Evolutionary conservation across 805 yeast genomes (phyloP).

Genomic region (Martiniozyma abietophila): DNA sequence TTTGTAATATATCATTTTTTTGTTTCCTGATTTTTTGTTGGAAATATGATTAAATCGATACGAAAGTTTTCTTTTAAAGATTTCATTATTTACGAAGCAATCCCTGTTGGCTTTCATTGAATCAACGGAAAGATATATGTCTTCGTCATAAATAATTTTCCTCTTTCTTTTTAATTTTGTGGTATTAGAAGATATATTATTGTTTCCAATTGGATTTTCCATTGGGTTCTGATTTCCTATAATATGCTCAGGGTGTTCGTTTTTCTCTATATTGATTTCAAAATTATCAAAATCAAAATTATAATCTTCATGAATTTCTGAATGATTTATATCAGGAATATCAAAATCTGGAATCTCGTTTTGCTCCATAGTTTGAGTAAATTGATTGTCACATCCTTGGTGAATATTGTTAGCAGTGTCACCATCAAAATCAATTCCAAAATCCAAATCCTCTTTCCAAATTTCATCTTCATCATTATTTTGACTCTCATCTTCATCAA

Average conservation of each 20-base stretch:
- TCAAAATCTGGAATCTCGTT: not conserved
- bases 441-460: slow-evolving; percentile 10
- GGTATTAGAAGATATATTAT: no score
- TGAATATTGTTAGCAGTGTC: slow-evolving; percentile 7
- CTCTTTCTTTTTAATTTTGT: slow-evolving; percentile 7
- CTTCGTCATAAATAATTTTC: slow-evolving; percentile 11
- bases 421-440: slow-evolving; percentile 15
- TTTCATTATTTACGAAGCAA: slow-evolving; percentile 5
- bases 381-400: no score
- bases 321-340: no score
- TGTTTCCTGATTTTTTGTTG: no score
- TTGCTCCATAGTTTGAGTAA: no score
- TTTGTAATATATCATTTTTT: no score
- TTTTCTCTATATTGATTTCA: slow-evolving; percentile 5
- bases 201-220: not conserved
- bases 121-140: slow-evolving; percentile 10
- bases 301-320: not conserved
- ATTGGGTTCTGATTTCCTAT: not conserved
- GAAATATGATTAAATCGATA: no score
- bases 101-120: slow-evolving; percentile 14
- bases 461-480: not conserved
- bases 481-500: not conserved
- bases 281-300: not conserved
- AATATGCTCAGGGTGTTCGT: not conserved
- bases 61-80: slow-evolving; percentile 1